Evolutionary conservation across 495 filamentous ascomycete genomes (phyloP).

Genomic region (Lasiosphaeria miniovina): DNA sequence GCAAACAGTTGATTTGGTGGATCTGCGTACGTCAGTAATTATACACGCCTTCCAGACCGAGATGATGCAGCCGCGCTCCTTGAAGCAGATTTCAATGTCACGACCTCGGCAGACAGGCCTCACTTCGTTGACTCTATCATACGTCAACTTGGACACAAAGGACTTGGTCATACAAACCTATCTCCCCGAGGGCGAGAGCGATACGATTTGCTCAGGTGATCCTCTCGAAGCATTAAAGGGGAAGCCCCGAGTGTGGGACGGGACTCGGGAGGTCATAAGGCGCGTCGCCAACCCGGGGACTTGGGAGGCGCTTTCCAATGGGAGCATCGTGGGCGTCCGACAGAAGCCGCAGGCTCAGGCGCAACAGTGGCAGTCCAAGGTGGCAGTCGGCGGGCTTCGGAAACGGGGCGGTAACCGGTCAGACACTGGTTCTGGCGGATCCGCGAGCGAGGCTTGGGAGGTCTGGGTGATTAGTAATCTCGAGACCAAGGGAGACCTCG

Average conservation of each 20-base stretch:
- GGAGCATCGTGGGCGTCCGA: constrained; percentile 49
- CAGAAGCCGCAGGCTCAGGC: constrained; percentile 14
- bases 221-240: constrained; percentile 16
- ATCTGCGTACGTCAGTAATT: constrained; percentile 46
- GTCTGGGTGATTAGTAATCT: constrained; percentile 59
- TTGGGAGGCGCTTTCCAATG: constrained; percentile 47
- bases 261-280: constrained; percentile 34
- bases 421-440: constrained; percentile 2
- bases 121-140: constrained; percentile 52
- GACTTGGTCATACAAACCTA: constrained; percentile 57
- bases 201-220: constrained; percentile 41
- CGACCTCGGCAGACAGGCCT: constrained; percentile 47
- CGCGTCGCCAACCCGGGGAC: constrained; percentile 46
- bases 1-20: constrained; percentile 52
- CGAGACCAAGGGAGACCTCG: constrained; percentile 33
- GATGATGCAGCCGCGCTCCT: constrained; percentile 50
- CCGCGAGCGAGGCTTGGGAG: constrained; percentile 51
- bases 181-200: constrained; percentile 43
- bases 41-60: constrained; percentile 57
- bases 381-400: constrained; percentile 21
- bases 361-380: constrained; percentile 2
- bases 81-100: constrained; percentile 48
- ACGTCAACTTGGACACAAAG: constrained; percentile 48
- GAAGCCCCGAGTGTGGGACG: constrained; percentile 40
- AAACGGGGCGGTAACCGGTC: constrained; percentile 13